A percentile compares a stretch with the other conserved stretches of the same genome.
phyloP scores from a whole-genome alignment of 208 protist genomes.

The Wallacemonas rigidus region DNA sequence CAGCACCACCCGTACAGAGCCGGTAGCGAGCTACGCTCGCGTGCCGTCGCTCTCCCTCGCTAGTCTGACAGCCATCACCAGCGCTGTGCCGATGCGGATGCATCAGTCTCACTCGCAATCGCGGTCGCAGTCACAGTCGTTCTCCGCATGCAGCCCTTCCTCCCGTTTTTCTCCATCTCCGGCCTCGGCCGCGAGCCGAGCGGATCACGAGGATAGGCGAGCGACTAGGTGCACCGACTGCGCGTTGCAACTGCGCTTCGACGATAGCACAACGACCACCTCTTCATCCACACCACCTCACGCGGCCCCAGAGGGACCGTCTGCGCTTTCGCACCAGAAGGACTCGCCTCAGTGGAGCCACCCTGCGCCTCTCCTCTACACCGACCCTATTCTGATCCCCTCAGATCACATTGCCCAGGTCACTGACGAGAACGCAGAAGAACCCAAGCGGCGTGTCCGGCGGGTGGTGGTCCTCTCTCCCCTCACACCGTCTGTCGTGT shows the following conservation, averaged over 20 bases:
- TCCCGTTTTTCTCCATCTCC: too few relatives aligned
- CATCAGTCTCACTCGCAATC: too few relatives aligned
- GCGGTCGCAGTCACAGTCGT: neutral
- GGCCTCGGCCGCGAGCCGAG: too few relatives aligned
- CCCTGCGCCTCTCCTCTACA: neutral
- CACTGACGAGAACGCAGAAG: neutral
- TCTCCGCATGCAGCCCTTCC: too few relatives aligned
- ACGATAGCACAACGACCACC: conserved; percentile 14
- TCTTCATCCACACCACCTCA: neutral
- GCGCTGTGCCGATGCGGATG: neutral
- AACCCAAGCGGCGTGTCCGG: neutral
- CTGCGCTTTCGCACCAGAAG: neutral
- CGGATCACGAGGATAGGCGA: too few relatives aligned
- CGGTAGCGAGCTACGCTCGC: neutral
- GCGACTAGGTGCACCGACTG: conserved; percentile 17
- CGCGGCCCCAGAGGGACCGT: too few relatives aligned
- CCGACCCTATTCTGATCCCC: neutral
- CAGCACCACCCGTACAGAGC: neutral
- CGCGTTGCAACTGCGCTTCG: conserved; percentile 43
- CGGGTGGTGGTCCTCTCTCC: conserved; percentile 21
- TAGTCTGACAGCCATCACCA: conserved; percentile 16
- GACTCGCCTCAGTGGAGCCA: neutral
- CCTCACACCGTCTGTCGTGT: conserved; percentile 14
- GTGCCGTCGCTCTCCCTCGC: conserved; percentile 4
- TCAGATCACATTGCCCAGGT: neutral